phyloP scores from a whole-genome alignment of 768 basidiomycete species.

The Termitomyces sp. region DNA sequence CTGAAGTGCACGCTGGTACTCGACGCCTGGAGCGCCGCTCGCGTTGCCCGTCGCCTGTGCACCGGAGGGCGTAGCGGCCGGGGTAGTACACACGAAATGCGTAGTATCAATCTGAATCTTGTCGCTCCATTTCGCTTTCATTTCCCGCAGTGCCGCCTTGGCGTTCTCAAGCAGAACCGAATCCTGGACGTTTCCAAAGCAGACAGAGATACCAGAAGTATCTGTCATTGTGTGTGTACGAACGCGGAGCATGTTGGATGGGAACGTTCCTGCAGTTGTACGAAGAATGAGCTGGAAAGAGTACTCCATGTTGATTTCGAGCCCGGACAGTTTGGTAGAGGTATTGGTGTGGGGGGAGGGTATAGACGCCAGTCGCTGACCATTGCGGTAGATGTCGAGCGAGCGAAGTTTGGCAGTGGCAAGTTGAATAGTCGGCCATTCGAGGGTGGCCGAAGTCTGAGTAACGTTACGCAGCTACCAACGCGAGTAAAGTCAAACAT shows the following conservation, averaged over 20 bases:
- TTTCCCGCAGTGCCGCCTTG: constrained; percentile 73
- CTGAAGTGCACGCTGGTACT: constrained; percentile 93
- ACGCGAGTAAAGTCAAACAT: background rate
- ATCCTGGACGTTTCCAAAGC: constrained; percentile 90
- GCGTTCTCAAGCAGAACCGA: constrained; percentile 69
- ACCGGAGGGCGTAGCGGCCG: constrained; percentile 59
- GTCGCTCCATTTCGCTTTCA: constrained; percentile 88
- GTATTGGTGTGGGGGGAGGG: constrained; percentile 79
- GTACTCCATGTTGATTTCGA: constrained; percentile 81
- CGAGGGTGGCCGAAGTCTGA: constrained; percentile 93
- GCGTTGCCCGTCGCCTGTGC: constrained; percentile 49
- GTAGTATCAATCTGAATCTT: constrained; percentile 97
- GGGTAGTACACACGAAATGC: constrained; percentile 95
- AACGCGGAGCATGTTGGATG: constrained; percentile 77
- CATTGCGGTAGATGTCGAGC: constrained; percentile 90
- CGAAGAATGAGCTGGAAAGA: constrained; percentile 91
- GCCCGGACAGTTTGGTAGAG: constrained; percentile 80
- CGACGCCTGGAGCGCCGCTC: constrained; percentile 63
- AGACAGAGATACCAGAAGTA: constrained; percentile 91
- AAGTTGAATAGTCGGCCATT: constrained; percentile 86
- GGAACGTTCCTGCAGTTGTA: constrained; percentile 87
- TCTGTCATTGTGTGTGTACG: constrained; percentile 93
- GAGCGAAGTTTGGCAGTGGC: constrained; percentile 84
- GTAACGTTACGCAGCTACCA: constrained; percentile 83
- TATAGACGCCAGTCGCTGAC: constrained; percentile 81